Base-by-base conservation (phyloP, 805 yeast species). In the Lipomyces sp. region DNA sequence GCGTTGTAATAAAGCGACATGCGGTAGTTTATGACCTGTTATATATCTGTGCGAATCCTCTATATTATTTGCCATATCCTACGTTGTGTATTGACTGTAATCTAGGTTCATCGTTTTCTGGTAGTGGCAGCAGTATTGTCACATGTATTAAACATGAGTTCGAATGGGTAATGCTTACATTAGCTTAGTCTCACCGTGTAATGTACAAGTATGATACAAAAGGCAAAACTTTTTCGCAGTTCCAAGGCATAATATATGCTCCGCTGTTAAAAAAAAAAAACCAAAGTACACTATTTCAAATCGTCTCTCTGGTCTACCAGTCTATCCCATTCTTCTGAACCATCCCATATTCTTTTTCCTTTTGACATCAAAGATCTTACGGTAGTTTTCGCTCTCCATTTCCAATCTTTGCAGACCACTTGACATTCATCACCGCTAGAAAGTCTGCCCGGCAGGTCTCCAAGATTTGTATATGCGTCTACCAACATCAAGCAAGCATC, bases 401-500 rank as follows among this genome's bases (percentile, higher is more conserved):
- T 89, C 98, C 98, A 93, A 75, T 92, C 97, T 74, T 88, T 86
- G 76, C 97, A 92, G 29, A 71, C 72, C 11, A 64, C 67, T 8
- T 93, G 96, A n/a, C 88, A 71, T 75, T 90, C 91, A 29, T 88
- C 96, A 1, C 91, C 92, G 18, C 54, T 34, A 6, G 96, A 96
- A 10, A 90, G 89, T 71, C 77, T 74, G 18, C 82, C 82, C 32
- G 74, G 76, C 59, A 86, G 77, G 65, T 89, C 95, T n/a, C 98
- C 98, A 39, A 90, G 82, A 2, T 90, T 87, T 74, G 88, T 92
- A 76, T 92, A 94, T 0, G 97, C 94, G 53, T 95, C 90, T 1
- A 90, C 87, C 64, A 94, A 81, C 68, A 92, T 97, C 42, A 80
- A 77, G 75, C 97, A 90, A 0, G 90, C 84, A 30, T 87, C 93